These are phyloP conservation scores for Salicornia ramosissima DNA, from an alignment of 148 eudicot genomes.

Conservation along the genomic window DNA sequence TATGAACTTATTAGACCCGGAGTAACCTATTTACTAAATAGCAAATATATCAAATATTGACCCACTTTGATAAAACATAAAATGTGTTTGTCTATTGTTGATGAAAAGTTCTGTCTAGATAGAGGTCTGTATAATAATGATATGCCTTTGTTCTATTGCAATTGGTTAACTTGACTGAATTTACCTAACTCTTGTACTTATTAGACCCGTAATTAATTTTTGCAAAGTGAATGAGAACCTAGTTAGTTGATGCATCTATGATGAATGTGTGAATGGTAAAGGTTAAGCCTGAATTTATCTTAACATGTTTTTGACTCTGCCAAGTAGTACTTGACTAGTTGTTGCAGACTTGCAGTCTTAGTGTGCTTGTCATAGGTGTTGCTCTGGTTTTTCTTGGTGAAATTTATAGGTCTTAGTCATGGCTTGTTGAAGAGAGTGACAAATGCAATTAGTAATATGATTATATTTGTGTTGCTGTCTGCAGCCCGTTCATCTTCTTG, in stretches of 20 bases:
- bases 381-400: neutral
- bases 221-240: neutral
- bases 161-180: no score
- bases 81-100: no score
- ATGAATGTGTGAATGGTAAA: neutral
- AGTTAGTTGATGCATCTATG: neutral
- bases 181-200: neutral
- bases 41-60: no score
- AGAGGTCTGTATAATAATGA: no score
- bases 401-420: neutral
- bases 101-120: no score
- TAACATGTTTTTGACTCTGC: neutral
- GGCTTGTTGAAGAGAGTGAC: neutral
- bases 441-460: neutral
- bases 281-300: neutral
- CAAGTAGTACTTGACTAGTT: neutral
- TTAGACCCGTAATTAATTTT: neutral
- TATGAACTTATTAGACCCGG: neutral
- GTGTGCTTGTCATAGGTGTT: neutral
- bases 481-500: neutral
- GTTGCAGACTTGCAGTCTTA: conserved; percentile 1
- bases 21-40: no score
- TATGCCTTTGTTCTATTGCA: no score
- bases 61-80: no score
- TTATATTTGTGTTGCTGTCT: neutral